Conservation (phyloP, 768 basidiomycete species). For the Chalciporus pseudorubinellus region DNA sequence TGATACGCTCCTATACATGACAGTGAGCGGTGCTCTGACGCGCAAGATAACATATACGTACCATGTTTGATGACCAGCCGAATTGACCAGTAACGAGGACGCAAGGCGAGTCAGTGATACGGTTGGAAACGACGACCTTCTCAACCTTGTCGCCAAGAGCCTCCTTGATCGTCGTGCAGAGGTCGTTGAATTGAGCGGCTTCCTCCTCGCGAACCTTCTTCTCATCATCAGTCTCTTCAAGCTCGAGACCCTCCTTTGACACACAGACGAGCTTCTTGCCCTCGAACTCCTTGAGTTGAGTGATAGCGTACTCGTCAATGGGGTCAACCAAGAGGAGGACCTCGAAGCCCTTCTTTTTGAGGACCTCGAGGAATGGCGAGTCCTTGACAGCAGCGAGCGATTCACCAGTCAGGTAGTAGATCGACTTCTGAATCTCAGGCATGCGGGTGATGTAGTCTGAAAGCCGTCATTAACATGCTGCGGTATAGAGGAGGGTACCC, state of each 20-base stretch:
- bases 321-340: constrained; percentile 97
- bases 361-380: constrained; percentile 98
- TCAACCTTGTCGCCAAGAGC: constrained; percentile 99
- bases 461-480: neutral
- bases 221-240: constrained; percentile 98
- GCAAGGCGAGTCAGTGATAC: constrained; percentile 94
- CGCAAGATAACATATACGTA: constrained; percentile 28
- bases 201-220: constrained; percentile 89
- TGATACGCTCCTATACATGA: constrained; percentile 77
- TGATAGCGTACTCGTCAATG: constrained; percentile 98
- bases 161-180: constrained; percentile 96
- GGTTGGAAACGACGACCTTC: constrained; percentile 98
- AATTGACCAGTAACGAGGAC: constrained; percentile 98
- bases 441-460: constrained; percentile 98
- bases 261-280: constrained; percentile 97
- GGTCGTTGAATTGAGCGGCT: constrained; percentile 75
- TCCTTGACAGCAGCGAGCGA: constrained; percentile 86
- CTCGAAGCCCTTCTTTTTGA: constrained; percentile 99
- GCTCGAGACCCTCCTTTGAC: constrained; percentile 98
- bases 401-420: constrained; percentile 99
- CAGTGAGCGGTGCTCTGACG: neutral
- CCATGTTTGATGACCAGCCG: constrained; percentile 99
- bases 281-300: constrained; percentile 98
- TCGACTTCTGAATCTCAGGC: constrained; percentile 97
- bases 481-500: constrained; percentile 15